phyloP scores from a whole-genome alignment of 2,329 filamentous ascomycete species.

The Hypoxylon sp. region DNA sequence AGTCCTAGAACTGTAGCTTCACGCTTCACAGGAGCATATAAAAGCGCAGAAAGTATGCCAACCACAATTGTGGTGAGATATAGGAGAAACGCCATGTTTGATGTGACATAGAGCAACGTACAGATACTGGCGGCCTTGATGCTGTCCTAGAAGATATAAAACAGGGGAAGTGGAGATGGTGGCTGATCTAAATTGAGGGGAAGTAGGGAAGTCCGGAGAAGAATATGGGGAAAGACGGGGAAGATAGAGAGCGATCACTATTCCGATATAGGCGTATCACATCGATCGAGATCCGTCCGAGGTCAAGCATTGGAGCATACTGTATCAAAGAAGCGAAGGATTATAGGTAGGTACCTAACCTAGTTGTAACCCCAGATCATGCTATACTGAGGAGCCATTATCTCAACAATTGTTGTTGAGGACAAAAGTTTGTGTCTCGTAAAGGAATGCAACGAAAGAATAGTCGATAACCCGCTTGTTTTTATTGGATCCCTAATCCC shows the following conservation, averaged over 20 bases:
- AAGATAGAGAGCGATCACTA: background rate
- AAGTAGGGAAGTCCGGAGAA: background rate
- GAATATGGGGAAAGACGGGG: background rate
- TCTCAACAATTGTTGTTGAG: background rate
- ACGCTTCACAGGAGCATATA: slow-evolving; percentile 45
- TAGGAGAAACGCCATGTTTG: slow-evolving; percentile 41
- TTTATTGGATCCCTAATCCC: too few relatives aligned
- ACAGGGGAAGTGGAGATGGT: background rate
- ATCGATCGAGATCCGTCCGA: background rate
- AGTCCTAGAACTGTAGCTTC: slow-evolving; percentile 39
- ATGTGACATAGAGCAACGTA: background rate
- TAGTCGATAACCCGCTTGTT: background rate
- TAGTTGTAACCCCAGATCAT: background rate
- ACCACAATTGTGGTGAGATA: slow-evolving; percentile 43
- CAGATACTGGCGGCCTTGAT: too few relatives aligned
- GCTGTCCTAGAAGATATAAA: background rate
- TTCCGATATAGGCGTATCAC: background rate
- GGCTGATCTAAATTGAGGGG: slow-evolving; percentile 6
- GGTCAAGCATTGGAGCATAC: background rate
- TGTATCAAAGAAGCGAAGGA: background rate
- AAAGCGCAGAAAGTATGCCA: slow-evolving; percentile 40
- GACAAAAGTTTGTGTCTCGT: background rate
- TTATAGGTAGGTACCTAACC: background rate
- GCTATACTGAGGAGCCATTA: slow-evolving; percentile 5
- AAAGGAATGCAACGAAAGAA: background rate